Evolutionary conservation across 176 grass and related monocot genomes (phyloP), one percentile per base, ranked within the genome.

Genomic region (Pontederia crassipes): DNA sequence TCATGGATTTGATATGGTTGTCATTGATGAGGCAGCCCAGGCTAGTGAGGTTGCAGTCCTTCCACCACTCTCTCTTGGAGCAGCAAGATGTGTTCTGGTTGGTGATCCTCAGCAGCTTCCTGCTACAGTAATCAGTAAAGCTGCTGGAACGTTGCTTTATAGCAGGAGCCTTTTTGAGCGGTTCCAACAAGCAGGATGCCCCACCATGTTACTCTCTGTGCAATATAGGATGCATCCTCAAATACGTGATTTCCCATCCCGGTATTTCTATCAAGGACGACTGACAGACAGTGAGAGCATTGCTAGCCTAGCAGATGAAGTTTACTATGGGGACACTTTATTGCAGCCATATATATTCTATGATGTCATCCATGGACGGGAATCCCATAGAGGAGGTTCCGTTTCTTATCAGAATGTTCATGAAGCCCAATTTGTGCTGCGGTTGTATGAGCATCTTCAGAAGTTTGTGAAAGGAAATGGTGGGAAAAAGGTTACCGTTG

Each of bases 1-100:
- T 72, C 94, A 98, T 83, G 94, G 94, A 58, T 98, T 98, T 51
- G 94, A 98, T 79, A 98, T 98, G 94, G 84, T 98, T 10, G 94
- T 98, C 52, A 93, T 98, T 58, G 94, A 98, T 83, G 94, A 98
- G 72, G 94, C 94, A 48, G 94, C 94, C 74, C 94, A 98, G 50
- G 94, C 94, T 17, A 93, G 94, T 79, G 94, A 98, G 82, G 84
- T 93, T 68, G 94, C 79, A 67, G 69, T 89, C 27, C 82, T 98
- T 18, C 94, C 94, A 74, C 85, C 94, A 17, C 80, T 98, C 53
- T 61, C 94, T 18, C 94, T 98, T 1, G 88, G 94, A 76, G 94
- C 94, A n/a, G 88, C 94, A 72, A 85, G 94, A 72, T 98, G 94
- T 67, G 94, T 98, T 54, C 74, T 98, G 62, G 88, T 98, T 69